Evolutionary conservation across 768 basidiomycete genomes (phyloP), one percentile per base, ranked within the genome.

Genomic region (Amanita inopinata): DNA sequence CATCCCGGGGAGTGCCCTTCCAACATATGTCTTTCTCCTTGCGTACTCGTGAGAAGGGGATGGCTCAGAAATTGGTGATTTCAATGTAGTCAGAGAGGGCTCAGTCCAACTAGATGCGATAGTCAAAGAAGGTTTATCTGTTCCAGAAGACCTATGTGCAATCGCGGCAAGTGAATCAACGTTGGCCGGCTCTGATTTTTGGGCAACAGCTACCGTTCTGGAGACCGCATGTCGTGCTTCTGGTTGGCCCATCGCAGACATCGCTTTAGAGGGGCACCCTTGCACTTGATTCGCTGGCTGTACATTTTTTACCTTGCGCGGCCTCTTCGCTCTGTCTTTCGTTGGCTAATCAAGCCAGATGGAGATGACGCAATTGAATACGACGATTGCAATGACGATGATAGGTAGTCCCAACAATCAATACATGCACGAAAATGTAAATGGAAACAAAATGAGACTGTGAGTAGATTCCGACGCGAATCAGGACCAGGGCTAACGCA

Each of bases 401-500:
- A 53, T 42, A 48, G 45, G 59, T 53, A 54, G 55, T 53, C 53
- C 59, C 58, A 59, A 59, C 50, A 49, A 54, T 48, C 49, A 20
- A 35, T 45, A 55, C 54, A 55, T 55, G 61, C 56, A 55, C 49
- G 56, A 48, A 46, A 54, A 48, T 48, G 46, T 45, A 49, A 54
- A 46, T 51, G 52, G 45, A 51, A 48, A 53, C 53, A 54, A 49
- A 36, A 43, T 52, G 48, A 54, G 50, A 52, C 51, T 62, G 65
- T 66, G 63, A 78, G 70, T 66, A 71, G 61, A 58, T 61, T 69
- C 64, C 57, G 50, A 61, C 59, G 50, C 55, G 54, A 57, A 56
- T 60, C 57, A 67, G 75, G 67, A 76, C 78, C 80, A 68, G 70
- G 78, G 75, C 70, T 74, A 73, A 87, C 85, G 83, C 77, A 89